Evolutionary conservation across 768 basidiomycete species (phyloP).

Genomic region (Lyophyllum semitale): DNA sequence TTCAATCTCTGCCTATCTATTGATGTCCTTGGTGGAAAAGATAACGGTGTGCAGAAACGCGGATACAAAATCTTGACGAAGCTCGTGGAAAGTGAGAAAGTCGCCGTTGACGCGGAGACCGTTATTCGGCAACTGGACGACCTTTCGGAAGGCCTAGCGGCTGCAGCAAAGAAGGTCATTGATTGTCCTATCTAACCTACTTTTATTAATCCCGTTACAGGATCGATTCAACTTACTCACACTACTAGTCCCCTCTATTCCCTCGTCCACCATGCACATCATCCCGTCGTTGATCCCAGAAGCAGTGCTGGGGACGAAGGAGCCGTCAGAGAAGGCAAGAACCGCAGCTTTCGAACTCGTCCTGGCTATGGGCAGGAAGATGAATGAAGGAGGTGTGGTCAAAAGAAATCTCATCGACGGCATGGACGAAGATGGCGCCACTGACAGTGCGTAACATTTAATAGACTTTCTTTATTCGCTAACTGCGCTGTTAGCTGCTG

Average conservation of each 20-base stretch:
- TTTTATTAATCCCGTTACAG: constrained; percentile 34
- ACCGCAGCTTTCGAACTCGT: constrained; percentile 88
- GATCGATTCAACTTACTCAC: constrained; percentile 83
- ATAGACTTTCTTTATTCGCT: constrained; percentile 10
- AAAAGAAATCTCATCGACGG: constrained; percentile 75
- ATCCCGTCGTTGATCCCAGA: constrained; percentile 92
- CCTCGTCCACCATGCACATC: constrained; percentile 73
- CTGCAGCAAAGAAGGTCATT: constrained; percentile 85
- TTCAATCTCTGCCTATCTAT: constrained; percentile 69
- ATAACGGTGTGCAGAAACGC: constrained; percentile 93
- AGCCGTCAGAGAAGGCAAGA: constrained; percentile 92
- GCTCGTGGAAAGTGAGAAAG: constrained; percentile 65
- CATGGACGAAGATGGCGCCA: constrained; percentile 72
- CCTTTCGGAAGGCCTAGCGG: constrained; percentile 60
- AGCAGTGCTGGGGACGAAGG: constrained; percentile 93
- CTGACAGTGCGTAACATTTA: constrained; percentile 45
- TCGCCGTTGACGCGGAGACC: constrained; percentile 52
- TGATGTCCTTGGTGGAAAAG: constrained; percentile 71
- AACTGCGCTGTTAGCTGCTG: constrained; percentile 44
- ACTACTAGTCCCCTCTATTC: constrained; percentile 66
- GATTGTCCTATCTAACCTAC: background rate
- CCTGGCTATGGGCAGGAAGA: constrained; percentile 90
- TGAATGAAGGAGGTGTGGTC: constrained; percentile 84
- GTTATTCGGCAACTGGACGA: constrained; percentile 69
- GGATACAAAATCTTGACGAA: constrained; percentile 87